phyloP scores from a whole-genome alignment of 768 basidiomycete genomes.

The Suillus hirtellus region DNA sequence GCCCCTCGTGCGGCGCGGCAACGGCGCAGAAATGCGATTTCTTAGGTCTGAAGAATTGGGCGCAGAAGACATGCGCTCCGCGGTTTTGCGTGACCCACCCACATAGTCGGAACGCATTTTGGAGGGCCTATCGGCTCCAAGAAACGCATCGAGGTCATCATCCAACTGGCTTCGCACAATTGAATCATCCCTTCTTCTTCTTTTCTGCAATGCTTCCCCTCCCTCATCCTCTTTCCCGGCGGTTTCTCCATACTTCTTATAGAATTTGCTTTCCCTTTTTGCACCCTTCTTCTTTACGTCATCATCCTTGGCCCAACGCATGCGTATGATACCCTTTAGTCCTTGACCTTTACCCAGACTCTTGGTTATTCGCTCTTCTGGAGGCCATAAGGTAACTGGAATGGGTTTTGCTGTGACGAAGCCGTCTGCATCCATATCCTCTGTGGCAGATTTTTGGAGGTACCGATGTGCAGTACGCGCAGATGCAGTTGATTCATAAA shows the following conservation, averaged over 20 bases:
- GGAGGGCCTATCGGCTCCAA: conserved; percentile 55
- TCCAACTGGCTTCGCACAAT: conserved; percentile 50
- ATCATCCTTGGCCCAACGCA: conserved; percentile 73
- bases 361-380: conserved; percentile 73
- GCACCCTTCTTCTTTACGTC: conserved; percentile 83
- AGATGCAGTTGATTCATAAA: conserved; percentile 58
- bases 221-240: conserved; percentile 62
- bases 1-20: conserved; percentile 40
- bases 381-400: conserved; percentile 75
- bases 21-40: conserved; percentile 46
- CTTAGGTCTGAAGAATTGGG: conserved; percentile 43
- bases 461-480: conserved; percentile 53
- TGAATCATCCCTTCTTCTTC: conserved; percentile 36
- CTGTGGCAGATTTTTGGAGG: conserved; percentile 52
- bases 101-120: conserved; percentile 73
- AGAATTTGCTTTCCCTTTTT: conserved; percentile 72
- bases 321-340: conserved; percentile 61
- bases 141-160: conserved; percentile 69
- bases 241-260: conserved; percentile 65
- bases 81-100: conserved; percentile 46
- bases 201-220: conserved; percentile 33
- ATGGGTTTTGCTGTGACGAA: conserved; percentile 66
- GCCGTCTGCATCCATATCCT: conserved; percentile 55
- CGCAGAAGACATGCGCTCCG: conserved; percentile 55
- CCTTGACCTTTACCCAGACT: conserved; percentile 72